A percentile compares a stretch with the other conserved stretches of the same genome.
These are phyloP conservation scores for Wickerhamomyces bisporus DNA, from an alignment of 805 yeast genomes.

Conservation along the genomic window DNA sequence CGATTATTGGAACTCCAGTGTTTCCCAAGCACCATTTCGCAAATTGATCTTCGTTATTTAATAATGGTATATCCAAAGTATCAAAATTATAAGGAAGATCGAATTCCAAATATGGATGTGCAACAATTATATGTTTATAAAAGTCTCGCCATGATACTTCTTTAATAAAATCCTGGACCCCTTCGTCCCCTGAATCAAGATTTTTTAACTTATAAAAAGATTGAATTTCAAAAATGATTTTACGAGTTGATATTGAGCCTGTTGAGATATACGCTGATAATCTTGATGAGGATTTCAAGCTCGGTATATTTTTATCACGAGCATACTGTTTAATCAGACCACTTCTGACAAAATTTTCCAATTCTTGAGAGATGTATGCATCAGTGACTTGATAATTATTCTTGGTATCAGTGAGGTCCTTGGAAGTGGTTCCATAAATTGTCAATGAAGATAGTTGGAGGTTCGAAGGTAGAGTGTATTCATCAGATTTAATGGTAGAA, in stretches of 20 bases:
- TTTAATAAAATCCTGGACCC: constrained; percentile 41
- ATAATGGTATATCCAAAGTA: constrained; percentile 38
- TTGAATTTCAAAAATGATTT: constrained; percentile 30
- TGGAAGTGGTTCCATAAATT: constrained; percentile 1
- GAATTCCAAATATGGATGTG: constrained; percentile 50
- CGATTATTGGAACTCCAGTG: constrained; percentile 54
- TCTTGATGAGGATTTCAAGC: constrained; percentile 28
- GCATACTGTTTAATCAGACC: constrained; percentile 9
- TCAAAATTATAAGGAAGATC: constrained; percentile 42
- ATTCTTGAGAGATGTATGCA: constrained; percentile 16
- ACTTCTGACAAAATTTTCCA: constrained; percentile 12
- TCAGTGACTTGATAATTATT: constrained; percentile 15
- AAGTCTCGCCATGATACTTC: constrained; percentile 59
- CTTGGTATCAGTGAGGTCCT: background rate
- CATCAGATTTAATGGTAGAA: constrained; percentile 8
- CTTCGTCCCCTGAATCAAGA: constrained; percentile 26
- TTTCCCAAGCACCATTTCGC: constrained; percentile 47
- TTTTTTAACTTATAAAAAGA: constrained; percentile 23
- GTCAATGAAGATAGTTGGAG: constrained; percentile 13
- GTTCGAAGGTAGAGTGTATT: constrained; percentile 17
- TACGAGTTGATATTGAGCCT: constrained; percentile 42
- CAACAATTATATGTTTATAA: constrained; percentile 41
- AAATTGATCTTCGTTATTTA: constrained; percentile 35
- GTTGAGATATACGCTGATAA: constrained; percentile 41
- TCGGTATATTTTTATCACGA: constrained; percentile 19